phyloP scores from a whole-genome alignment of 495 filamentous ascomycete genomes.

The Stereocaulon alpinum region DNA sequence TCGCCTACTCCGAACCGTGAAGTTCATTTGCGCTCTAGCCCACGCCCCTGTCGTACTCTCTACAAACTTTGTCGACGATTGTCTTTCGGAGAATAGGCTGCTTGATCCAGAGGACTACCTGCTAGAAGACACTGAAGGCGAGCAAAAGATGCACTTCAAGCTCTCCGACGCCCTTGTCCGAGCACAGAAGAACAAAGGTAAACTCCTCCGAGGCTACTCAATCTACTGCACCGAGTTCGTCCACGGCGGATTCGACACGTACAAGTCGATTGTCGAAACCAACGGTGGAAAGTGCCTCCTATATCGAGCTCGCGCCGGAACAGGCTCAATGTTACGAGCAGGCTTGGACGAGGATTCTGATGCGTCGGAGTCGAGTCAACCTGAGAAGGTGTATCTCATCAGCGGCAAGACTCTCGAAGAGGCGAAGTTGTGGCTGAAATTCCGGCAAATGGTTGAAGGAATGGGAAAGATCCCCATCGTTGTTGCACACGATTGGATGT shows the following conservation, averaged over 20 bases:
- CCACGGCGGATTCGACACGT: slow-evolving; percentile 71
- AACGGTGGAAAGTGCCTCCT: slow-evolving; percentile 76
- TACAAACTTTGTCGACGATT: slow-evolving; percentile 68
- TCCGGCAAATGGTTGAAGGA: slow-evolving; percentile 62
- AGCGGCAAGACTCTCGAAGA: slow-evolving; percentile 55
- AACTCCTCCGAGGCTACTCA: slow-evolving; percentile 58
- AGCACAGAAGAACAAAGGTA: slow-evolving; percentile 64
- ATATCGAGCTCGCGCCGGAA: slow-evolving; percentile 62
- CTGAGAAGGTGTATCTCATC: slow-evolving; percentile 60
- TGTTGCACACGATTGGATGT: slow-evolving; percentile 75
- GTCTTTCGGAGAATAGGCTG: slow-evolving; percentile 50
- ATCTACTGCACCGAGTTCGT: slow-evolving; percentile 75
- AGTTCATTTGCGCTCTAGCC: slow-evolving; percentile 82
- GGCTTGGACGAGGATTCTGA: slow-evolving; percentile 37
- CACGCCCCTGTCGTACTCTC: slow-evolving; percentile 62
- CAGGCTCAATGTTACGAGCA: slow-evolving; percentile 36
- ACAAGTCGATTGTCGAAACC: slow-evolving; percentile 68
- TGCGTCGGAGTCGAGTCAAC: slow-evolving; percentile 44
- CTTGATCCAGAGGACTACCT: slow-evolving; percentile 50
- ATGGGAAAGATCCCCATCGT: slow-evolving; percentile 65
- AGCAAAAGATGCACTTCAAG: slow-evolving; percentile 56
- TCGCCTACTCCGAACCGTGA: slow-evolving; percentile 73
- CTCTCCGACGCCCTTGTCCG: slow-evolving; percentile 53
- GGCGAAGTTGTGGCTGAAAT: slow-evolving; percentile 65
- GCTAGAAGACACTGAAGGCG: slow-evolving; percentile 58